Evolutionary conservation across 306 rosid species (phyloP).

Genomic region (Psophocarpus tetragonolobus): DNA sequence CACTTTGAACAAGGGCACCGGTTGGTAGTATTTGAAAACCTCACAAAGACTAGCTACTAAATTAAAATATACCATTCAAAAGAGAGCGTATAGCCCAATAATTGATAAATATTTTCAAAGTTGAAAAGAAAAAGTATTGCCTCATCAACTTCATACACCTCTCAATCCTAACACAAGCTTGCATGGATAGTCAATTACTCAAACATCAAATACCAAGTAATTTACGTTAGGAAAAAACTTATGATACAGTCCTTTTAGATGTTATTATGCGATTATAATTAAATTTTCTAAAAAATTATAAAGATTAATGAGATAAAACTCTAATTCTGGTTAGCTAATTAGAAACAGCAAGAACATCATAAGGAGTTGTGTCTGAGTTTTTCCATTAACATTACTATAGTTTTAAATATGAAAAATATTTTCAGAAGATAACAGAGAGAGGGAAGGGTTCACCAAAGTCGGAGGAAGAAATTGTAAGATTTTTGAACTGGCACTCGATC

Average conservation of each 20-base stretch:
- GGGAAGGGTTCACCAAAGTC: slow-evolving; percentile 46
- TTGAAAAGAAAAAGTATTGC: slow-evolving; percentile 4
- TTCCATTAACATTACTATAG: no score
- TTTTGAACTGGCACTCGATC: slow-evolving; percentile 79
- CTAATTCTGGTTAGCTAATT: not conserved
- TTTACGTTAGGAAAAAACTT: not conserved
- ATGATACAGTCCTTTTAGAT: not conserved
- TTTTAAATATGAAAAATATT: not conserved
- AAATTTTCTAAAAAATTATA: no score
- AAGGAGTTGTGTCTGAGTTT: not conserved
- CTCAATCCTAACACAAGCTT: slow-evolving; percentile 8
- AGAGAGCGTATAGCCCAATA: not conserved
- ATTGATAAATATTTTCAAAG: not conserved
- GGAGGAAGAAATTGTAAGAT: slow-evolving; percentile 67
- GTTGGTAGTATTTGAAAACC: not conserved
- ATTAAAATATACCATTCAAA: not conserved
- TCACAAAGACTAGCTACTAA: not conserved
- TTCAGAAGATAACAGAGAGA: not conserved
- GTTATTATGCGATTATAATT: not conserved
- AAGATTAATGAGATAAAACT: no score
- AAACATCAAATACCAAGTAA: not conserved
- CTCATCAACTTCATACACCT: slow-evolving; percentile 18
- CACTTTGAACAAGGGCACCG: slow-evolving; percentile 23
- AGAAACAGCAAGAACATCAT: not conserved
- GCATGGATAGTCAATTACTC: slow-evolving; percentile 28